Evolutionary conservation across 1,284 basidiomycete species (phyloP).

Genomic region (Moniliophthora roreri): DNA sequence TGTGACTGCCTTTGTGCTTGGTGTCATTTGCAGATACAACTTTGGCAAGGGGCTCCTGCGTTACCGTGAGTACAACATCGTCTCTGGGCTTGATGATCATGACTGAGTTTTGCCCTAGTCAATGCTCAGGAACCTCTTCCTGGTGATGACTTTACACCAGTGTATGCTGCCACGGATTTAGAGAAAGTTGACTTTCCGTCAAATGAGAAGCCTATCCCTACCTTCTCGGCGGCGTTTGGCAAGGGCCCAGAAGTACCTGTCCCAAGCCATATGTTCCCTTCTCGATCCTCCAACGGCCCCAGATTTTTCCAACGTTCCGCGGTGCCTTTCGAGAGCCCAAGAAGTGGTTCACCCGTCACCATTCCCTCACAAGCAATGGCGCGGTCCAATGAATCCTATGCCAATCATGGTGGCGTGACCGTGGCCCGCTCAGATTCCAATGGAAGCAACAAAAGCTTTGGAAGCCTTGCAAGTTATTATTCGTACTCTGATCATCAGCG

Average conservation of each 20-base stretch:
- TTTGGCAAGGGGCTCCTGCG: constrained; percentile 72
- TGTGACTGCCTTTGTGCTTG: constrained; percentile 54
- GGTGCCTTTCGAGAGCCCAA: constrained; percentile 38
- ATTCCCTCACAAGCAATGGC: constrained; percentile 9
- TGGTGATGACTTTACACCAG: constrained; percentile 47
- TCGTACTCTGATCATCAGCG: constrained; percentile 23
- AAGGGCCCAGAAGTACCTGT: constrained; percentile 36
- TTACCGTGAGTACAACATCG: constrained; percentile 59
- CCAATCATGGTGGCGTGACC: neutral
- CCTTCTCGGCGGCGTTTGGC: constrained; percentile 52
- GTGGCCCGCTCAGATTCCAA: neutral
- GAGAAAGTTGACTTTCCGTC: constrained; percentile 73
- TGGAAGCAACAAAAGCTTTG: constrained; percentile 16
- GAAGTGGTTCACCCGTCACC: constrained; percentile 12
- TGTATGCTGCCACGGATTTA: constrained; percentile 33
- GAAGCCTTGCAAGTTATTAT: constrained; percentile 22
- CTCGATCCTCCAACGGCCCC: constrained; percentile 39
- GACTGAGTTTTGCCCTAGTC: constrained; percentile 38
- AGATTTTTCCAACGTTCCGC: constrained; percentile 45
- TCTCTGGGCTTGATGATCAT: constrained; percentile 4
- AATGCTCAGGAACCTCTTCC: constrained; percentile 52
- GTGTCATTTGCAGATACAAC: constrained; percentile 66
- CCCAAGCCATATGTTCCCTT: constrained; percentile 42
- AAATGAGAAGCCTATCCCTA: constrained; percentile 49
- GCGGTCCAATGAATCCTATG: neutral